phyloP scores from a whole-genome alignment of 2,329 filamentous ascomycete species.

The Epichloe festucae region DNA sequence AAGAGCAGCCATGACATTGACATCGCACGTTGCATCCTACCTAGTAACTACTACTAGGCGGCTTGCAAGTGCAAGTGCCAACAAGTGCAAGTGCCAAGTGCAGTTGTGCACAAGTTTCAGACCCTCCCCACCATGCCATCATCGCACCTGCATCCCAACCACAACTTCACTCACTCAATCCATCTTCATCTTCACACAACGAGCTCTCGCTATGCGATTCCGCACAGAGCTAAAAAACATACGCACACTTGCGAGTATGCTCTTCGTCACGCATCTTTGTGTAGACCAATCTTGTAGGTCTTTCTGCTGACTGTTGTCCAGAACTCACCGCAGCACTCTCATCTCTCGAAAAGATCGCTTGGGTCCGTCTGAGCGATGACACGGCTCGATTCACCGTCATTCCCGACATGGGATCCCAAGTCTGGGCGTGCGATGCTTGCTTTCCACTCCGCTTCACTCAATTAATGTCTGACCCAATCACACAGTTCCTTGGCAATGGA shows the following conservation, averaged over 20 bases:
- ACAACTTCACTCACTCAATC: not conserved
- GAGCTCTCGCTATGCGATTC: slow-evolving; percentile 43
- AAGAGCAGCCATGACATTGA: not conserved
- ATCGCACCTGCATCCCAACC: slow-evolving; percentile 1
- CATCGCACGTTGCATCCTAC: not conserved
- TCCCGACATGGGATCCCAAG: slow-evolving; percentile 85
- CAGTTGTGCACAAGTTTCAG: not conserved
- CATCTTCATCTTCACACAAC: not conserved
- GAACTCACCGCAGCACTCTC: slow-evolving; percentile 52
- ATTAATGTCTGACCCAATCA: not conserved
- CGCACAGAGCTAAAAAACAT: slow-evolving; percentile 54
- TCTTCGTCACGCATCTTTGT: not conserved
- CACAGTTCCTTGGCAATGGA: slow-evolving; percentile 51
- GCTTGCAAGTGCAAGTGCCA: not conserved
- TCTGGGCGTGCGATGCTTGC: slow-evolving; percentile 66
- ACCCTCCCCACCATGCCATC: not conserved
- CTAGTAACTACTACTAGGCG: not conserved
- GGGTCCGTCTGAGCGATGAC: slow-evolving; percentile 79
- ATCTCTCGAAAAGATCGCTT: slow-evolving; percentile 69
- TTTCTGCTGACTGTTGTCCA: slow-evolving; percentile 15
- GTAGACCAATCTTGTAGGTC: not conserved
- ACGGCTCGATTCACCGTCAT: slow-evolving; percentile 90
- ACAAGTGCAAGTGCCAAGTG: not conserved
- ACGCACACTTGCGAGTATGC: slow-evolving; percentile 50
- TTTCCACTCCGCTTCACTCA: not conserved